phyloP scores from a whole-genome alignment of 805 yeast genomes.

The Wickerhamiella allomyrinae region DNA sequence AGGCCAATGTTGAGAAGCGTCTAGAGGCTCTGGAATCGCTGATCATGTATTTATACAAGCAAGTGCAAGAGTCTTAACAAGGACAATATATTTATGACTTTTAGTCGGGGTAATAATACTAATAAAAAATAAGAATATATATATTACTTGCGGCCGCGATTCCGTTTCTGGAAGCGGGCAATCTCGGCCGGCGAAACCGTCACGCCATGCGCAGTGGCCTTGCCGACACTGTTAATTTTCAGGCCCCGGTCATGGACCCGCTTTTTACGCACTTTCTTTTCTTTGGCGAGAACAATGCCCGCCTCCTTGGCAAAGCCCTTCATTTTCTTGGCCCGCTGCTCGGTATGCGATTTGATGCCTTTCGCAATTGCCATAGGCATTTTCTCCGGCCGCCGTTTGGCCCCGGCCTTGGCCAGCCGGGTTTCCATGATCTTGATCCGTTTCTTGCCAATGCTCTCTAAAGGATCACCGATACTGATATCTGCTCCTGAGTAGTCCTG shows the following conservation, averaged over 20 bases:
- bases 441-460: slow-evolving; percentile 27
- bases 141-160: not conserved
- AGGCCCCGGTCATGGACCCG: slow-evolving; percentile 61
- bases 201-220: slow-evolving; percentile 18
- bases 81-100: not conserved
- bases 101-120: too few species aligned
- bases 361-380: slow-evolving; percentile 84
- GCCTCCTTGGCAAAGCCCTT: slow-evolving; percentile 78
- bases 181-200: slow-evolving; percentile 14
- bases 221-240: slow-evolving; percentile 32
- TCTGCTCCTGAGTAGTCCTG: slow-evolving; percentile 24
- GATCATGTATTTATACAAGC: not conserved
- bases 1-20: not conserved
- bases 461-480: slow-evolving; percentile 21
- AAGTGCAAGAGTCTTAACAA: not conserved
- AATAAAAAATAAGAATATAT: not conserved
- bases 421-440: slow-evolving; percentile 26
- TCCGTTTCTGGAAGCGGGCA: slow-evolving; percentile 9
- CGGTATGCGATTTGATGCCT: slow-evolving; percentile 56
- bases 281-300: slow-evolving; percentile 69
- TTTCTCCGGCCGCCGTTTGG: slow-evolving; percentile 38
- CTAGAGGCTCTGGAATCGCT: not conserved
- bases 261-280: slow-evolving; percentile 31
- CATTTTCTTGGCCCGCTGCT: slow-evolving; percentile 35
- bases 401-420: slow-evolving; percentile 25